Conservation (phyloP, 2,329 filamentous ascomycete genomes). For the Ophiobolus disseminans region DNA sequence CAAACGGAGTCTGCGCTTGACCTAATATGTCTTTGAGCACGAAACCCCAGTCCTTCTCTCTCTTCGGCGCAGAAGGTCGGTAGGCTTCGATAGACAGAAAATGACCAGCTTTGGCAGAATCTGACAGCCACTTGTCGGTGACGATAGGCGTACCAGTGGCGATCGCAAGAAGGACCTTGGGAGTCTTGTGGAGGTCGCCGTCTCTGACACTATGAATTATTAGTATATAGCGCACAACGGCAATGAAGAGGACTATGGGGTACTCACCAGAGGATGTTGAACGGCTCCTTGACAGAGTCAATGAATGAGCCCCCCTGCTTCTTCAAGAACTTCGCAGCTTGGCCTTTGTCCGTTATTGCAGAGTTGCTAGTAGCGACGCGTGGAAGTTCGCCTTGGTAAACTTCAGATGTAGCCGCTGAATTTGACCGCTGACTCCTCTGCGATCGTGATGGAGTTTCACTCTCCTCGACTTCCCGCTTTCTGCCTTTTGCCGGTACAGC, state of each 20-base stretch:
- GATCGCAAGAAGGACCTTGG: conserved; percentile 55
- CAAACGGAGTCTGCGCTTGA: conserved; percentile 53
- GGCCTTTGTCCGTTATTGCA: conserved; percentile 27
- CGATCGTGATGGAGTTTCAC: conserved; percentile 22
- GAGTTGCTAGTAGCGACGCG: conserved; percentile 47
- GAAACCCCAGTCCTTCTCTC: conserved; percentile 51
- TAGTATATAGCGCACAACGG: conserved; percentile 9
- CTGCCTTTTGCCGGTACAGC: conserved; percentile 16
- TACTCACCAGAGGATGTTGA: conserved; percentile 44
- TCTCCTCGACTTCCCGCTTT: conserved; percentile 14
- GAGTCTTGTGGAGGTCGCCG: conserved; percentile 50
- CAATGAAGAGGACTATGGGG: not conserved
- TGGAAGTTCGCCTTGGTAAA: conserved; percentile 35
- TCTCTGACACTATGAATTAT: conserved; percentile 45
- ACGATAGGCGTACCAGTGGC: conserved; percentile 55
- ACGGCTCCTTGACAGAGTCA: conserved; percentile 39
- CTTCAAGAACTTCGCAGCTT: conserved; percentile 44
- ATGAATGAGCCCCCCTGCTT: conserved; percentile 39
- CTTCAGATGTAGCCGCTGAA: conserved; percentile 8
- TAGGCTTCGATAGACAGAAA: conserved; percentile 48
- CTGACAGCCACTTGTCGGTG: conserved; percentile 55
- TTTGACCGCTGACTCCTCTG: conserved; percentile 26
- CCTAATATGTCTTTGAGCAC: conserved; percentile 41
- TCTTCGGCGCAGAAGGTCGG: conserved; percentile 40
- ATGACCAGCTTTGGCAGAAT: conserved; percentile 44